phyloP scores from a whole-genome alignment of 257 asterid species.

The Penstemon eatonii region DNA sequence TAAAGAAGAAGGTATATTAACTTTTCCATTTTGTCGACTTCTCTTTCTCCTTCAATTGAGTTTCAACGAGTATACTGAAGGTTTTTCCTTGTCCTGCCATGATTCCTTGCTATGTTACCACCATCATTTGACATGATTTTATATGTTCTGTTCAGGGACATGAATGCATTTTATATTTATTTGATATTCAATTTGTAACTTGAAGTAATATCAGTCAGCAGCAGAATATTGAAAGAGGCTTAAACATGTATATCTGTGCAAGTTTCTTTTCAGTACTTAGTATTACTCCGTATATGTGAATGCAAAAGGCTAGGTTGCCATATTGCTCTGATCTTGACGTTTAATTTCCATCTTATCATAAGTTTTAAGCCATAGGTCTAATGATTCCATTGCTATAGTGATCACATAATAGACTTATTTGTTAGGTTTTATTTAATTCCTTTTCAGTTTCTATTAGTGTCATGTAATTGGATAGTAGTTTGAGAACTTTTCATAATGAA shows the following conservation, averaged over 20 bases:
- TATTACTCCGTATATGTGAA: not conserved
- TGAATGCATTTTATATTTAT: not conserved
- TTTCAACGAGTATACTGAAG: conserved; percentile 6
- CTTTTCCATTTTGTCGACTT: conserved; percentile 1
- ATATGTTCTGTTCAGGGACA: not conserved
- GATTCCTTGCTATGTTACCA: conserved; percentile 4
- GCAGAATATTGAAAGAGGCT: conserved; percentile 11
- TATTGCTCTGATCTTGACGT: not conserved
- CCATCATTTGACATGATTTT: not conserved
- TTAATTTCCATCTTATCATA: not conserved
- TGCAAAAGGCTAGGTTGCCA: not conserved
- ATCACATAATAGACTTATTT: not conserved
- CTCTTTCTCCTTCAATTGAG: not conserved
- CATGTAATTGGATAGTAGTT: not conserved
- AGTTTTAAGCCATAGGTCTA: not conserved
- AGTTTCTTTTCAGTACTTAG: not conserved
- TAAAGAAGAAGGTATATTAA: conserved; percentile 85
- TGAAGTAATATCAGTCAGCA: not conserved
- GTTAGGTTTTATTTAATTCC: not conserved
- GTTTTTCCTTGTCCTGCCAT: not conserved
- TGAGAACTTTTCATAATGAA: not conserved
- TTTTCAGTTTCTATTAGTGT: not conserved
- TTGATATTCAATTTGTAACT: not conserved
- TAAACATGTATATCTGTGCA: not conserved
- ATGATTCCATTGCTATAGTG: not conserved